Base-by-base conservation (phyloP, 2,329 filamentous ascomycete genomes). In the Arthrobotrys iridis region DNA sequence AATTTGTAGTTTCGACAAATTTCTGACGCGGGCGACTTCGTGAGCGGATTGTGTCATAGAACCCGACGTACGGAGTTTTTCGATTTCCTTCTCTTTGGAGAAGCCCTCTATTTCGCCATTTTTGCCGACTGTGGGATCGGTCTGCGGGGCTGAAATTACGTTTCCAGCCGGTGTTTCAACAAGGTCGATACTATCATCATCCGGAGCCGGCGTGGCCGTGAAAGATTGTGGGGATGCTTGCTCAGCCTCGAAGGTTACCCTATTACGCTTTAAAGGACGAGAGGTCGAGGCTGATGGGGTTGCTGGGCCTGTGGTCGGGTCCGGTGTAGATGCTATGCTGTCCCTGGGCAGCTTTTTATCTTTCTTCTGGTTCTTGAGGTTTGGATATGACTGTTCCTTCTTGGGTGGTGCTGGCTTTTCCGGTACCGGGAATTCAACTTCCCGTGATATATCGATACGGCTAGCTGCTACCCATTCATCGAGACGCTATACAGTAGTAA, bases 11-110 rank as follows among this genome's bases (percentile, higher is more conserved):
- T 91, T 93, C 64, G 92, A 92, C 78, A 99, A 89, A 81, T 99
- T 99, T 80, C 95, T 90, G 65, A 99, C 96, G 62, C 96, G 91
- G 22, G 94, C 94, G 76, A 99, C 93, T 81, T 99, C 96, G 10
- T 94, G 93, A 68, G 96, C 95, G 78, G 98, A 98, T 81, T 99
- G 96, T 8, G 96, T 99, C 95, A 99, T 98, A 76, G 93, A 97
- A 30, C 95, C 96, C 22, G 92, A 92, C 2, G 93, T 97, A 41
- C 95, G 89, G 7, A 99, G 86, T 81, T 97, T 97, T 82, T 99
- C 95, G 68, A 98, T 97, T 82, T 99, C 95, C 77, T 96, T 92
- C 81, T 96, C 92, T 57, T 91, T 88, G 77, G 90, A 90, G 80
- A 92, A 94, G 3, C 86, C 85, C 10, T 84, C 83, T 76, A 82